Conservation (phyloP, 805 yeast genomes). For the Ascoidea tarda region DNA sequence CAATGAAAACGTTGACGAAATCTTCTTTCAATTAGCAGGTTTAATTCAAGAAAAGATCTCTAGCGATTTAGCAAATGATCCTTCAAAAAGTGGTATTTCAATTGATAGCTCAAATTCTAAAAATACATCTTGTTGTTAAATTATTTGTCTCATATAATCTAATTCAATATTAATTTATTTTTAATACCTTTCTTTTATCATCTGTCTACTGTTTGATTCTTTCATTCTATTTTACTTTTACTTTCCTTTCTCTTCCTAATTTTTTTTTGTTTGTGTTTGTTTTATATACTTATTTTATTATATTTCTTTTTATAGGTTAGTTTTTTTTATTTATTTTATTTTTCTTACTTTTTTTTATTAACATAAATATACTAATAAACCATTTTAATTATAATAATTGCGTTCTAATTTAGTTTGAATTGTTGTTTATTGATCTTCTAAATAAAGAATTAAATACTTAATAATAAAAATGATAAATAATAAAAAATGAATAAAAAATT, state of each 20-base stretch:
- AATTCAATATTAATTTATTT: background rate
- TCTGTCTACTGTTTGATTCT: background rate
- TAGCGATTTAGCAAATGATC: conserved; percentile 20
- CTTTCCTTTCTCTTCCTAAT: background rate
- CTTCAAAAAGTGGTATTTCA: conserved; percentile 13
- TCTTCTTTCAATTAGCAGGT: conserved; percentile 80
- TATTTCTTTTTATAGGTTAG: too few species aligned
- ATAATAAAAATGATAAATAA: too few species aligned
- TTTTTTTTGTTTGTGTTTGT: background rate
- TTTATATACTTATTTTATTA: too few species aligned
- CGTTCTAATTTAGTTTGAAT: too few species aligned
- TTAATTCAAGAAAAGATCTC: conserved; percentile 70
- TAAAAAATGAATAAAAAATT: too few species aligned
- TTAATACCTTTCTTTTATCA: background rate
- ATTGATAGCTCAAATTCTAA: conserved; percentile 11
- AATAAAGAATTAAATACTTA: too few species aligned
- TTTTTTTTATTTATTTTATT: too few species aligned
- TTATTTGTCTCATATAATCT: background rate
- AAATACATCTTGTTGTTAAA: conserved; percentile 12
- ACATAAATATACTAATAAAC: too few species aligned
- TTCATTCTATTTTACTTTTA: background rate
- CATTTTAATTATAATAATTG: too few species aligned
- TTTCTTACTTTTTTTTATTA: too few species aligned
- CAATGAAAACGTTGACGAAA: conserved; percentile 80
- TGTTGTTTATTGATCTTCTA: too few species aligned